Percentiles rank a stretch among this genome's conserved stretches.
These are phyloP conservation scores for Coprinellus micaceus DNA, from an alignment of 768 basidiomycete genomes.

Conservation along the genomic window DNA sequence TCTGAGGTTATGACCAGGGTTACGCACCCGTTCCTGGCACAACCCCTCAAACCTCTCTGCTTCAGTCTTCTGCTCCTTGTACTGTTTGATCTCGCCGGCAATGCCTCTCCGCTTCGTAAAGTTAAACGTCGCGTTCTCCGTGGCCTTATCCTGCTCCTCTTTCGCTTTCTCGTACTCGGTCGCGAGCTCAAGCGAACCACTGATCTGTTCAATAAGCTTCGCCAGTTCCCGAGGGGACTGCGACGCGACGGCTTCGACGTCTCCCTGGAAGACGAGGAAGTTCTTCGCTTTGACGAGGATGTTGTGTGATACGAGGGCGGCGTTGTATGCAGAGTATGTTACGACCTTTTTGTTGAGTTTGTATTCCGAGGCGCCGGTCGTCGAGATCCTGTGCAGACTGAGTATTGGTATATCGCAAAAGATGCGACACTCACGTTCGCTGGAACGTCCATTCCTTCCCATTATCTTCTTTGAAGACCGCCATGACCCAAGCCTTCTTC, in stretches of 20 bases:
- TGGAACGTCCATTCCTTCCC: slow-evolving; percentile 88
- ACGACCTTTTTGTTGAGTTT: slow-evolving; percentile 77
- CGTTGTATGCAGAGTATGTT: slow-evolving; percentile 86
- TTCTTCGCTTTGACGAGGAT: slow-evolving; percentile 99
- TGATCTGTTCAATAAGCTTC: slow-evolving; percentile 91
- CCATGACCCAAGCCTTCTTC: slow-evolving; percentile 93
- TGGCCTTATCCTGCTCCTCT: slow-evolving; percentile 82
- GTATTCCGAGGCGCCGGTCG: slow-evolving; percentile 86
- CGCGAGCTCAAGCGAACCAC: slow-evolving; percentile 87
- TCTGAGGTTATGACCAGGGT: background rate
- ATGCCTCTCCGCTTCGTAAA: slow-evolving; percentile 93
- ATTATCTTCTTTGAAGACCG: slow-evolving; percentile 75
- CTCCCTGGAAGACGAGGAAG: slow-evolving; percentile 98
- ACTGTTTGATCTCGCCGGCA: slow-evolving; percentile 92
- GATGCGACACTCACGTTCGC: slow-evolving; percentile 66
- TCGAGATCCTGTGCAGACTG: slow-evolving; percentile 66
- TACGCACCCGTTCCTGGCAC: slow-evolving; percentile 65
- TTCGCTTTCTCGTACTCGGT: slow-evolving; percentile 87
- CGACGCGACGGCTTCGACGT: slow-evolving; percentile 95
- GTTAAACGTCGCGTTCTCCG: slow-evolving; percentile 91
- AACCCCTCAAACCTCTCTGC: slow-evolving; percentile 84
- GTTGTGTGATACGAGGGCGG: slow-evolving; percentile 82
- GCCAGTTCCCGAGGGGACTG: slow-evolving; percentile 90
- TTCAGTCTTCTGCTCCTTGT: slow-evolving; percentile 94
- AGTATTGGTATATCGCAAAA: slow-evolving; percentile 5